These are phyloP conservation scores for Endocladia muricata DNA, from an alignment of 31 red algal species.

Conservation along the genomic window DNA sequence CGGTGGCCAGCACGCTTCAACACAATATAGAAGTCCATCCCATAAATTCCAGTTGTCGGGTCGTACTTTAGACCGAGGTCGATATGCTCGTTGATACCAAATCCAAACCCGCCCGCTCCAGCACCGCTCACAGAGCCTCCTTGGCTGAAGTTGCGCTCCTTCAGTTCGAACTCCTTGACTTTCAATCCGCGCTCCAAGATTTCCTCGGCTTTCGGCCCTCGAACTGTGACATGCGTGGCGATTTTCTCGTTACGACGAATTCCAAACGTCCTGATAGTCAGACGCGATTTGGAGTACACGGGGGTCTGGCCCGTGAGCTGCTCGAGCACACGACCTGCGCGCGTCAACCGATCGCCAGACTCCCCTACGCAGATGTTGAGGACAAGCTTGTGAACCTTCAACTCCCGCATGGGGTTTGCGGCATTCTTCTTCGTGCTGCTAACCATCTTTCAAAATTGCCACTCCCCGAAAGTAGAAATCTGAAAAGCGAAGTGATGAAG, in stretches of 20 bases:
- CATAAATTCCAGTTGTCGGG: conserved; percentile 96
- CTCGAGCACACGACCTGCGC: conserved; percentile 86
- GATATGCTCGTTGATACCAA: conserved; percentile 98
- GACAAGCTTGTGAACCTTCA: conserved; percentile 98
- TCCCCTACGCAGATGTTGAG: conserved; percentile 97
- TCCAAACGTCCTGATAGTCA: conserved; percentile 95
- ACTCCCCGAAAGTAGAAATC: no score
- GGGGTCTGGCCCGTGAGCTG: conserved; percentile 94
- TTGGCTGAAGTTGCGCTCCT: conserved; percentile 79
- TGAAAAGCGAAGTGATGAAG: no score
- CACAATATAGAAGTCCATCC: conserved; percentile 98
- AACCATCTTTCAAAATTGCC: conserved; percentile 22
- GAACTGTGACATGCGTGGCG: conserved; percentile 88
- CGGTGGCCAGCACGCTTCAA: conserved; percentile 91
- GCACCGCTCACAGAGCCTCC: conserved; percentile 25
- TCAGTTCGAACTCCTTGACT: conserved; percentile 96
- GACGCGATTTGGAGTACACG: conserved; percentile 82
- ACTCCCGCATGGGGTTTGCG: conserved; percentile 85
- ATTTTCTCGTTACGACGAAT: conserved; percentile 97
- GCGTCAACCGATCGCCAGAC: conserved; percentile 94
- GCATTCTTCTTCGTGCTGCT: conserved; percentile 62
- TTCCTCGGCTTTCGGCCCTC: conserved; percentile 93
- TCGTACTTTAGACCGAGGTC: conserved; percentile 98
- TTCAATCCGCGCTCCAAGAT: conserved; percentile 94
- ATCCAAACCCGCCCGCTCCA: conserved; percentile 90